These are phyloP conservation scores for Aspergillus piperis DNA, from an alignment of 2,329 filamentous ascomycete species.

Conservation along the genomic window DNA sequence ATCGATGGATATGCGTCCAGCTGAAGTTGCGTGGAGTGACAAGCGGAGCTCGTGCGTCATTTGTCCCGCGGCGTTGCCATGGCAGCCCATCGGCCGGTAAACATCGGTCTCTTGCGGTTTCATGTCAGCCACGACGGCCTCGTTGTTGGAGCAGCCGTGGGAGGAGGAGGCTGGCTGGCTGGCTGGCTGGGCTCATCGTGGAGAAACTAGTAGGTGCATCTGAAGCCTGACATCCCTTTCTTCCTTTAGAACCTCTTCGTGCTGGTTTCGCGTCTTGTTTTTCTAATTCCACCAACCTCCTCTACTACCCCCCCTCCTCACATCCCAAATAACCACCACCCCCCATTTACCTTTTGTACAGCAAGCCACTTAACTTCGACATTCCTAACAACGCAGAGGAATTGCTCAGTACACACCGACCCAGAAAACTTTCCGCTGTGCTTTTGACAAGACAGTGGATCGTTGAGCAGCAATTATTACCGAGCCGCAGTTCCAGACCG, in stretches of 20 bases:
- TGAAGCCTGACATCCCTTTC: constrained; percentile 19
- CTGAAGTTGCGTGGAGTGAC: constrained; percentile 1
- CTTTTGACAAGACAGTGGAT: constrained; percentile 17
- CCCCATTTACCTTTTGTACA: constrained; percentile 6
- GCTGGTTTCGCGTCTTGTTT: constrained; percentile 7
- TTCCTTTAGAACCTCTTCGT: constrained; percentile 18
- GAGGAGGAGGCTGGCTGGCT: neutral
- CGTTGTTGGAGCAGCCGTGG: constrained; percentile 16
- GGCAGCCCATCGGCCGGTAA: constrained; percentile 40
- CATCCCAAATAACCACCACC: neutral
- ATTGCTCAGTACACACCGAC: neutral
- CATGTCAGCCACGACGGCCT: constrained; percentile 20
- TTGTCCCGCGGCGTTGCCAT: constrained; percentile 36
- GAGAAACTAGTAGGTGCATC: constrained; percentile 11
- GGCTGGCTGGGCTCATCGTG: constrained; percentile 8
- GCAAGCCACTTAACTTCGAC: constrained; percentile 13
- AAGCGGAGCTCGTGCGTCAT: constrained; percentile 18
- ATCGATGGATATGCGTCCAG: neutral
- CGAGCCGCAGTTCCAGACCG: constrained; percentile 12
- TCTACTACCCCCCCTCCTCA: neutral
- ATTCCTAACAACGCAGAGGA: constrained; percentile 1
- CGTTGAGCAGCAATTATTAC: constrained; percentile 19
- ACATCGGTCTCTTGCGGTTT: constrained; percentile 28
- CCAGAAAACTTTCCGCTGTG: constrained; percentile 13
- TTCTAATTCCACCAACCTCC: neutral